These are phyloP conservation scores for Xanthoconium stramineum DNA, from an alignment of 768 basidiomycete genomes.

Conservation along the genomic window DNA sequence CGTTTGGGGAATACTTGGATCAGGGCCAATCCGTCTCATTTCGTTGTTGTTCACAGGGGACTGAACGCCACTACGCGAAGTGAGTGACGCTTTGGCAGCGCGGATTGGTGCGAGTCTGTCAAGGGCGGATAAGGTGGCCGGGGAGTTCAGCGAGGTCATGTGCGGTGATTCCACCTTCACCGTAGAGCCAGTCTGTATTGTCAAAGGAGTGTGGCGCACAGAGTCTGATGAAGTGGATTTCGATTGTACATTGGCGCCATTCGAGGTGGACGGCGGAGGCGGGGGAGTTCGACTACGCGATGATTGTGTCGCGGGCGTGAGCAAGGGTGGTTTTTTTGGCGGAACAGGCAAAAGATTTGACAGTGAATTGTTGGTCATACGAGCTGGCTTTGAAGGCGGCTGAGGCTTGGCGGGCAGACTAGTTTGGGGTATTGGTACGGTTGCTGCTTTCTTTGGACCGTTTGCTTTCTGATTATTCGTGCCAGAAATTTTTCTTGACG, in stretches of 20 bases:
- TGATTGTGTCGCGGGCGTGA: not conserved
- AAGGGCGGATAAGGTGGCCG: not conserved
- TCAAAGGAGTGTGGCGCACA: not conserved
- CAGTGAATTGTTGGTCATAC: slow-evolving; percentile 20
- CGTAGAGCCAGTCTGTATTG: slow-evolving; percentile 9
- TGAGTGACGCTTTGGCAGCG: slow-evolving; percentile 29
- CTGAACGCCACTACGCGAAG: slow-evolving; percentile 3
- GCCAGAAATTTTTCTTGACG: slow-evolving; percentile 6
- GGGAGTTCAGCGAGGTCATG: slow-evolving; percentile 7
- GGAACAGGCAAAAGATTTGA: slow-evolving; percentile 3
- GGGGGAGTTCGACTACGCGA: not conserved
- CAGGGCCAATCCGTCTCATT: not conserved
- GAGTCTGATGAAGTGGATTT: not conserved
- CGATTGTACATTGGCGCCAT: not conserved
- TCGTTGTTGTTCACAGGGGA: slow-evolving; percentile 9
- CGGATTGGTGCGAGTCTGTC: slow-evolving; percentile 35
- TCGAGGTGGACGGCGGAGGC: not conserved
- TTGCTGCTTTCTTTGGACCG: slow-evolving; percentile 1
- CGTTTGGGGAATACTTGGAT: not conserved
- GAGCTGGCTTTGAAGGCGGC: slow-evolving; percentile 9
- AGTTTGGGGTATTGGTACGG: not conserved
- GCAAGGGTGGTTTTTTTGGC: not conserved
- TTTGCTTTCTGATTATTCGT: slow-evolving; percentile 3
- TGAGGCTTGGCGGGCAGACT: not conserved
- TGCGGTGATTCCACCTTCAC: slow-evolving; percentile 21